Conservation (phyloP, 768 basidiomycete genomes). For the Porpolomopsis calyptriformis region DNA sequence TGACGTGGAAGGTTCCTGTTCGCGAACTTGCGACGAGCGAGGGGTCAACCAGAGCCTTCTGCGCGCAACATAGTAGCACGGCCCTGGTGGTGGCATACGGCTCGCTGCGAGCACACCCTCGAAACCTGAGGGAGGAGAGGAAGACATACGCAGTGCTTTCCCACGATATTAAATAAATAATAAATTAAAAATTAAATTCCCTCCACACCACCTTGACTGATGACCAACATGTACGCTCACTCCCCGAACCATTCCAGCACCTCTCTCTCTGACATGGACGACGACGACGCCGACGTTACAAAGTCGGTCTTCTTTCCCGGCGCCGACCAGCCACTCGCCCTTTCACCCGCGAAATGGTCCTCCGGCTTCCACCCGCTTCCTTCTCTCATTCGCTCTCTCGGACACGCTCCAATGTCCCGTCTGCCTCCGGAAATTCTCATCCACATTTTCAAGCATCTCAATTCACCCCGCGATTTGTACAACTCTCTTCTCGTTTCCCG, state of each 20-base stretch:
- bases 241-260: conserved; percentile 62
- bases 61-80: conserved; percentile 51
- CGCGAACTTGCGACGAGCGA: conserved; percentile 12
- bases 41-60: conserved; percentile 50
- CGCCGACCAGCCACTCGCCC: conserved; percentile 31
- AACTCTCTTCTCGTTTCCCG: conserved; percentile 72
- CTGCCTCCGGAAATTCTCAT: conserved; percentile 90
- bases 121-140: conserved; percentile 22
- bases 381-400: conserved; percentile 12
- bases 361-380: conserved; percentile 21
- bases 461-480: conserved; percentile 63
- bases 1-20: conserved; percentile 24
- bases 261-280: conserved; percentile 70
- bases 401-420: conserved; percentile 46
- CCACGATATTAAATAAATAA: no score
- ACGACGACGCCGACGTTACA: conserved; percentile 39
- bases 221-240: conserved; percentile 32
- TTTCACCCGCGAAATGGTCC: conserved; percentile 64
- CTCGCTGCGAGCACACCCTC: conserved; percentile 29
- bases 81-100: conserved; percentile 50
- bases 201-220: conserved; percentile 10
- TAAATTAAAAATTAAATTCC: no score
- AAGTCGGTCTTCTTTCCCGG: conserved; percentile 46
- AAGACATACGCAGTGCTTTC: no score
- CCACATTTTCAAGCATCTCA: conserved; percentile 80